phyloP scores from a whole-genome alignment of 768 basidiomycete genomes.

The Sporobolomyces pararoseus region DNA sequence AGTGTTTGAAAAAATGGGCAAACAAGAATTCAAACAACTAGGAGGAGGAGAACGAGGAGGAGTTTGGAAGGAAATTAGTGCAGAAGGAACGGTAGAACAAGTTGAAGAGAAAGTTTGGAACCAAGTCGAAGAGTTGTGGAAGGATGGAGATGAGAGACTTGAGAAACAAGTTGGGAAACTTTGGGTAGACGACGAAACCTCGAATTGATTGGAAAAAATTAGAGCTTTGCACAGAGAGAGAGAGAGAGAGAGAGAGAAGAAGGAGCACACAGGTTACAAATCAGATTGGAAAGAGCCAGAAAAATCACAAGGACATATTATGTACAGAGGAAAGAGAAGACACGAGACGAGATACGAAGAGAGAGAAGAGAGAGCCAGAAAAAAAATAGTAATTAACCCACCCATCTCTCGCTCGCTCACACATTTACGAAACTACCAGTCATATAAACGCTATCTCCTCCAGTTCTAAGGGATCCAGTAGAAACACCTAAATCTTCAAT shows the following conservation, averaged over 20 bases:
- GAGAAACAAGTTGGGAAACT: constrained; percentile 4
- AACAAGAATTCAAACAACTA: constrained; percentile 13
- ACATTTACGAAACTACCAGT: constrained; percentile 12
- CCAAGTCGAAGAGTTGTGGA: constrained; percentile 5
- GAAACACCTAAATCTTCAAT: constrained; percentile 9
- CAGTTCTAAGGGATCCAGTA: not conserved
- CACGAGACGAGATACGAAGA: no score
- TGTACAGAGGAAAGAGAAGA: not conserved
- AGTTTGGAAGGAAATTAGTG: constrained; percentile 31
- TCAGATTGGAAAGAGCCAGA: not conserved
- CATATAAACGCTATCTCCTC: not conserved
- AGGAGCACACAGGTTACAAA: not conserved
- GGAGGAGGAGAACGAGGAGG: not conserved
- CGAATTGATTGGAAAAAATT: not conserved
- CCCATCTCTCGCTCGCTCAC: not conserved
- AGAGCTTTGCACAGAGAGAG: not conserved
- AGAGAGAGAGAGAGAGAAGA: not conserved
- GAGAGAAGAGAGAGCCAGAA: not conserved
- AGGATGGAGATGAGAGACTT: not conserved
- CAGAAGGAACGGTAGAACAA: constrained; percentile 20
- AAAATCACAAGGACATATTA: not conserved
- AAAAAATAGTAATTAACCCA: not conserved
- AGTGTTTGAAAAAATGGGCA: constrained; percentile 20
- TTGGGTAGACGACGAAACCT: constrained; percentile 14
- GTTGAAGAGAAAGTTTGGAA: constrained; percentile 9